Evolutionary conservation across 2,329 filamentous ascomycete genomes (phyloP).

Genomic region (Xylariaceae sp.): DNA sequence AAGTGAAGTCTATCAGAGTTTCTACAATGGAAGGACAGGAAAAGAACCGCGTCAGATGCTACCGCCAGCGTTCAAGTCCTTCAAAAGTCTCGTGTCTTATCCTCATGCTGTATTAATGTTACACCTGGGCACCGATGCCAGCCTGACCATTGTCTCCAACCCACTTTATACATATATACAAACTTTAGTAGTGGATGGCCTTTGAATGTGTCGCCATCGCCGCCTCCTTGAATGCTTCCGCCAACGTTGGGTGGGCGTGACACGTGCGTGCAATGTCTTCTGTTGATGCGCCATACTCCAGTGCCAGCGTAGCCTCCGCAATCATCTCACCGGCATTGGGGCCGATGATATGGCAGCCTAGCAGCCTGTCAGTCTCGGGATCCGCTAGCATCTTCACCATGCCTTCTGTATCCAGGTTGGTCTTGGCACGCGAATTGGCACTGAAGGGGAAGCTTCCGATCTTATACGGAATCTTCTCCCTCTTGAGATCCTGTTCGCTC

Average conservation of each 20-base stretch:
- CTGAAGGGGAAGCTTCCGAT: constrained; percentile 94
- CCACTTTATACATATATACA: constrained; percentile 23
- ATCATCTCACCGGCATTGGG: constrained; percentile 99
- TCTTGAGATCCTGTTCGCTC: constrained; percentile 94
- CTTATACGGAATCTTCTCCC: constrained; percentile 84
- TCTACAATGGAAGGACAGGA: not conserved
- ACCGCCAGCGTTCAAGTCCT: not conserved
- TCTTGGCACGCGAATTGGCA: constrained; percentile 98
- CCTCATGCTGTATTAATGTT: constrained; percentile 28
- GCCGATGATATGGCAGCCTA: constrained; percentile 95
- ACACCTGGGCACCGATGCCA: constrained; percentile 30
- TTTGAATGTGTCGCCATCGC: constrained; percentile 96
- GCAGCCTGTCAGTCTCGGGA: constrained; percentile 90
- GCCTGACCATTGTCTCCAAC: constrained; percentile 10
- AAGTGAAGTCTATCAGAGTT: not conserved
- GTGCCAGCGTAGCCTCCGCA: constrained; percentile 87
- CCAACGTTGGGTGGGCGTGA: constrained; percentile 92
- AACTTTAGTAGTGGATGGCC: constrained; percentile 83
- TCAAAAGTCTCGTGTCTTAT: too few species aligned
- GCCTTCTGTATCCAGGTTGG: constrained; percentile 92
- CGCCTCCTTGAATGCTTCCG: constrained; percentile 99
- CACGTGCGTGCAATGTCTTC: constrained; percentile 94
- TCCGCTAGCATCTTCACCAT: constrained; percentile 97
- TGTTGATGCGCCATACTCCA: constrained; percentile 93
- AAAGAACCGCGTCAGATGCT: not conserved